Conservation (phyloP, 2,329 filamentous ascomycete species). For the Xylaria sp. region DNA sequence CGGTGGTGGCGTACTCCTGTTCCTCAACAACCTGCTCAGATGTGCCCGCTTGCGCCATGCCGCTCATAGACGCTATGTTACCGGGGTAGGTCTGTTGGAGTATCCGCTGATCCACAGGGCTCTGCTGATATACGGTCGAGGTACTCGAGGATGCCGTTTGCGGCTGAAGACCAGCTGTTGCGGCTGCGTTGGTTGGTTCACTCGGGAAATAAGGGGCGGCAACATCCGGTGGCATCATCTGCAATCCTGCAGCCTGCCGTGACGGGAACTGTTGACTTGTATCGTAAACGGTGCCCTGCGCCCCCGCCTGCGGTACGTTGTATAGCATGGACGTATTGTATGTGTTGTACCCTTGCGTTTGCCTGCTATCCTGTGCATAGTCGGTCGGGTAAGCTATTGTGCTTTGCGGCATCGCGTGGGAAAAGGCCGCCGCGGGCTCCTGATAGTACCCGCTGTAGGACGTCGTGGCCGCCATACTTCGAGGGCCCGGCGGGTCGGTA, state of each 20-base stretch:
- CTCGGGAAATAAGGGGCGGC: conserved; percentile 79
- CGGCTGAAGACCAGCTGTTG: conserved; percentile 64
- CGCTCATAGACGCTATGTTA: conserved; percentile 59
- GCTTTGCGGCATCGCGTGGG: conserved; percentile 66
- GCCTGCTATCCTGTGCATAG: conserved; percentile 71
- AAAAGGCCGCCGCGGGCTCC: conserved; percentile 63
- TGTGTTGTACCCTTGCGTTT: conserved; percentile 64
- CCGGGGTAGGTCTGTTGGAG: conserved; percentile 66
- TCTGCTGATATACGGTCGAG: conserved; percentile 74
- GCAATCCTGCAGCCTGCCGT: conserved; percentile 80
- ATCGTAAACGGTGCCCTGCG: conserved; percentile 77
- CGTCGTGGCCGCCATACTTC: conserved; percentile 66
- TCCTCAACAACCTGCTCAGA: conserved; percentile 65
- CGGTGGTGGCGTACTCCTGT: conserved; percentile 62
- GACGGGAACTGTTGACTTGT: conserved; percentile 78
- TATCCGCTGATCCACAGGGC: conserved; percentile 64
- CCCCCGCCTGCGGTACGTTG: conserved; percentile 73
- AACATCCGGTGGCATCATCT: conserved; percentile 75
- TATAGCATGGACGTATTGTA: conserved; percentile 81
- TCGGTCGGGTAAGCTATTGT: conserved; percentile 67
- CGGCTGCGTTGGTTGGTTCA: conserved; percentile 71
- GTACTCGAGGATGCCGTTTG: conserved; percentile 61
- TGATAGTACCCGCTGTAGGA: conserved; percentile 70
- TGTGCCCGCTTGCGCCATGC: conserved; percentile 57
- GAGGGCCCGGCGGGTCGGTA: conserved; percentile 59